These are phyloP conservation scores for Leucogyrophana mollusca DNA, from an alignment of 768 basidiomycete species.

Conservation along the genomic window DNA sequence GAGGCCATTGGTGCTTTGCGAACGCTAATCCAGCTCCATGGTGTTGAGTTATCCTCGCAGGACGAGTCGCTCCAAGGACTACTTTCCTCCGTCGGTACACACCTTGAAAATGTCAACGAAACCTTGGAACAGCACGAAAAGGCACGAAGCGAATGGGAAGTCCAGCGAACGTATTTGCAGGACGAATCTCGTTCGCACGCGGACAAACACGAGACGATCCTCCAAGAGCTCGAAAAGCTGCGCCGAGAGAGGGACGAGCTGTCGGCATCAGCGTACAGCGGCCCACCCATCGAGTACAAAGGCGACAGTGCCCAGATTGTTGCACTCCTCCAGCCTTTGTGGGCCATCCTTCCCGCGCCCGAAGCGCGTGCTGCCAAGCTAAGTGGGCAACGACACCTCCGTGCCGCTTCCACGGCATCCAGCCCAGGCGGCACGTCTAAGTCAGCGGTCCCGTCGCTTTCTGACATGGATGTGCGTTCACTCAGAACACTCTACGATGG, in stretches of 20 bases:
- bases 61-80: conserved; percentile 51
- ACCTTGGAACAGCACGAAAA: conserved; percentile 42
- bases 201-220: conserved; percentile 46
- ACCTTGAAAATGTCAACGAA: conserved; percentile 48
- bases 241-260: conserved; percentile 47
- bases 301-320: conserved; percentile 56
- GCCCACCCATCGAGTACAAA: conserved; percentile 28
- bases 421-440: conserved; percentile 29
- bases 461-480: conserved; percentile 83
- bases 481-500: conserved; percentile 77
- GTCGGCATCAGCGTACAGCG: conserved; percentile 18
- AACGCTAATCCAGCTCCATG: conserved; percentile 53
- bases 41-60: conserved; percentile 48
- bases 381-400: conserved; percentile 44
- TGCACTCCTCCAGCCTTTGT: conserved; percentile 67
- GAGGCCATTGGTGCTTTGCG: conserved; percentile 47
- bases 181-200: conserved; percentile 46
- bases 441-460: conserved; percentile 52
- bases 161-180: conserved; percentile 42
- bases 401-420: conserved; percentile 41
- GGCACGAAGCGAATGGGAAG: conserved; percentile 49
- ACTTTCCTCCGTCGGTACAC: conserved; percentile 45
- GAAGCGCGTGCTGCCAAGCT: conserved; percentile 76
- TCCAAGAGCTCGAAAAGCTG: conserved; percentile 53
- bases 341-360: conserved; percentile 81